Evolutionary conservation across 345 rosid genomes (phyloP), one percentile per base, ranked within the genome.

Genomic region (Sonneratia caseolaris): DNA sequence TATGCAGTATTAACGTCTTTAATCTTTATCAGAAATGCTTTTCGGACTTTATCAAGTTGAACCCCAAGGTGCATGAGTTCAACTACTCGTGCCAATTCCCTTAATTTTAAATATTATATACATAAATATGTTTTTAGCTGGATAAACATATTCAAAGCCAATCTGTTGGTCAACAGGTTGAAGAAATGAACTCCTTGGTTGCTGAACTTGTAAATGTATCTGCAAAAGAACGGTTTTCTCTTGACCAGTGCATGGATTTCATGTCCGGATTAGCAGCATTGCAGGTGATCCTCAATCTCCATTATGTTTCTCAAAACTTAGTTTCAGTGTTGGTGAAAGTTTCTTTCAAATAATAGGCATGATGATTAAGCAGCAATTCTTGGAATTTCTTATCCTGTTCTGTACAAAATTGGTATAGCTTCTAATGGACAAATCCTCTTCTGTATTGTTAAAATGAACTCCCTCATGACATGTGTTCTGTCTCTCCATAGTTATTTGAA

Each of bases 161-260:
- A 42, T 36, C 37, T 68, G 71, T 37, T 64, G 66, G 68, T 74
- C 74, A 14, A n/a, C 81, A 92, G 99, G 94, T 88, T 74, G 97
- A 95, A 42, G 89, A 86, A 81, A 79, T 82, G 80, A 86, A 89
- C 71, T 82, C 84, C 21, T 81, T 85, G 74, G 80, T 86, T 76
- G 85, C 76, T 0, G 99, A 95, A 77, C 86, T 89, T 48, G 82
- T 81, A 80, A 87, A 78, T 67, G 81, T 89, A 72, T 85, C 87
- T 69, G 84, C 77, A 51, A 89, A 95, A 71, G 97, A 90, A 82
- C 84, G 71, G 81, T 76, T 78, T 80, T 81, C 85, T 69, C 96
- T 92, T 16, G 86, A 82, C 77, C 86, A 78, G 70, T 87, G 96
- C 83, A 89, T 80, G 81, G 86, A 82, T 75, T 82, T 88, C 80